These are phyloP conservation scores for Tremellales sp. DNA, from an alignment of 1,284 basidiomycete genomes.

Conservation along the genomic window DNA sequence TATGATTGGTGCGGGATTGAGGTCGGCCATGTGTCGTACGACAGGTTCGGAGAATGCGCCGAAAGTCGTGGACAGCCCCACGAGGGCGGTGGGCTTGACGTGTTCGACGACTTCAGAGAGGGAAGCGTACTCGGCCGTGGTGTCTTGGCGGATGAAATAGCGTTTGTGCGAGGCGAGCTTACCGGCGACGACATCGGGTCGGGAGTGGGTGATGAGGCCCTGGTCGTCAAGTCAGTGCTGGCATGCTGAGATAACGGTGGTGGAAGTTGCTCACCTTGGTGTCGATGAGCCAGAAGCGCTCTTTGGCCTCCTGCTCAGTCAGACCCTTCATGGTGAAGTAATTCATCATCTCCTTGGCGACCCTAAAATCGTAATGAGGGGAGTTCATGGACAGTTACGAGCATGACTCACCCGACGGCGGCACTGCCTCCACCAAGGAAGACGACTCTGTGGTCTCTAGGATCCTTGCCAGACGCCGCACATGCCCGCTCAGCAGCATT, in stretches of 20 bases:
- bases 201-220: slow-evolving; percentile 70
- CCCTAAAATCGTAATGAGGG: slow-evolving; percentile 49
- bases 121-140: slow-evolving; percentile 65
- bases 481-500: slow-evolving; percentile 78
- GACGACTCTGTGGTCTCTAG: slow-evolving; percentile 76
- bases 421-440: slow-evolving; percentile 60
- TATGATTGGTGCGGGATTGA: slow-evolving; percentile 77
- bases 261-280: slow-evolving; percentile 52
- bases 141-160: slow-evolving; percentile 75
- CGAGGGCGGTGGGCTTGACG: slow-evolving; percentile 84
- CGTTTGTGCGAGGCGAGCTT: slow-evolving; percentile 76
- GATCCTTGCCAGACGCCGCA: slow-evolving; percentile 63
- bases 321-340: slow-evolving; percentile 77
- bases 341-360: slow-evolving; percentile 80
- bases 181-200: slow-evolving; percentile 55
- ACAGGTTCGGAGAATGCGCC: slow-evolving; percentile 75
- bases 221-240: slow-evolving; percentile 31
- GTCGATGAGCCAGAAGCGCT: slow-evolving; percentile 77
- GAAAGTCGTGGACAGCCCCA: slow-evolving; percentile 84
- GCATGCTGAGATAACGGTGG: background rate
- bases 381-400: background rate
- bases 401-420: slow-evolving; percentile 35
- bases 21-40: slow-evolving; percentile 73
- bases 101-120: slow-evolving; percentile 77
- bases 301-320: slow-evolving; percentile 69